Conservation (phyloP, 441 rosid genomes). For the Euphorbia corollata region DNA sequence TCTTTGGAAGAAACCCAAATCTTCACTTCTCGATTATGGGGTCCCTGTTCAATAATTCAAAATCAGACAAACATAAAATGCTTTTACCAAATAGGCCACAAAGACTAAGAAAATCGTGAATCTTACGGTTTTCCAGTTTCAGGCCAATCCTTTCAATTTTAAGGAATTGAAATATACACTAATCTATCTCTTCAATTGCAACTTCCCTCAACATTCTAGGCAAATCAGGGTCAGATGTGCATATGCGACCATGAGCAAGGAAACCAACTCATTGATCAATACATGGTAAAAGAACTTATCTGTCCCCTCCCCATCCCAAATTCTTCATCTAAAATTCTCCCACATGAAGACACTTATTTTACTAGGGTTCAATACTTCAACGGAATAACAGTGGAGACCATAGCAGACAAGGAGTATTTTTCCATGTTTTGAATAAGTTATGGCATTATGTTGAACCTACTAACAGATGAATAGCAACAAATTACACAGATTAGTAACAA, state of each 20-base stretch:
- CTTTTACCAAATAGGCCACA: neutral
- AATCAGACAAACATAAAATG: slow-evolving; percentile 6
- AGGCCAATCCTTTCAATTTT: neutral
- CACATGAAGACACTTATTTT: neutral
- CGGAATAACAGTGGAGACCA: neutral
- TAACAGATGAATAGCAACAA: neutral
- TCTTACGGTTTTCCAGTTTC: neutral
- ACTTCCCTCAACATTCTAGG: neutral
- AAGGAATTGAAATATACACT: neutral
- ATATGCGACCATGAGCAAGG: neutral
- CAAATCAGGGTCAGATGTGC: neutral
- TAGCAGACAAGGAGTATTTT: neutral
- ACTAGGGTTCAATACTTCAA: neutral
- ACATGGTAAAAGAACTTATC: neutral
- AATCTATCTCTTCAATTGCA: neutral
- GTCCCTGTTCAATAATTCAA: slow-evolving; percentile 43
- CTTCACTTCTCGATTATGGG: slow-evolving; percentile 63
- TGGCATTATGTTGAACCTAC: neutral
- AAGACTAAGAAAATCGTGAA: neutral
- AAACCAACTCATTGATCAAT: neutral
- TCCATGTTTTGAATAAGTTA: neutral
- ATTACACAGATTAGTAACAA: neutral
- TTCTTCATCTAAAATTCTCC: neutral
- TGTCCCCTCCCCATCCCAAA: slow-evolving; percentile 1
- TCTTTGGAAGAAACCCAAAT: slow-evolving; percentile 65